Conservation (phyloP, 257 asterid genomes). For the Buddleja alternifolia region DNA sequence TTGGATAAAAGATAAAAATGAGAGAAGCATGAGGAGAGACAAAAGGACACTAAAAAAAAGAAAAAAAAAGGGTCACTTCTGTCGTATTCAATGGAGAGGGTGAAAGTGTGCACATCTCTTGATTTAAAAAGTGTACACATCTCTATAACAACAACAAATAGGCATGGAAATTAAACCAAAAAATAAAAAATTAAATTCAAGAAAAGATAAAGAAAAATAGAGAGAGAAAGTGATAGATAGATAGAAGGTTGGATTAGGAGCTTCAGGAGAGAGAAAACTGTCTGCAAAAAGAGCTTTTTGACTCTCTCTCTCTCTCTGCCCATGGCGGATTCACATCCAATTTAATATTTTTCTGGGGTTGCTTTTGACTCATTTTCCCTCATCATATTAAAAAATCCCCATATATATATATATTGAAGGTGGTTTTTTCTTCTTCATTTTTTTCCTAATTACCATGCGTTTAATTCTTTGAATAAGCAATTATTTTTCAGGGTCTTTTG, state of each 20-base stretch:
- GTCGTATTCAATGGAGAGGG: not conserved
- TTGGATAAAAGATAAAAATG: not conserved
- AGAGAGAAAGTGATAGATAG: constrained; percentile 19
- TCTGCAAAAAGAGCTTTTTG: constrained; percentile 44
- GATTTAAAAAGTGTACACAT: too few relatives aligned
- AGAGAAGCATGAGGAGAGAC: not conserved
- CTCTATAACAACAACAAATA: constrained; percentile 18
- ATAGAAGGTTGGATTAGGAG: constrained; percentile 10
- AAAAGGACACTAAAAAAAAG: not conserved
- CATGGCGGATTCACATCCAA: constrained; percentile 44
- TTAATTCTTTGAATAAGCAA: constrained; percentile 2
- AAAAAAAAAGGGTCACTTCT: not conserved
- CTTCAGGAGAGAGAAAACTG: constrained; percentile 38
- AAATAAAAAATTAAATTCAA: constrained; percentile 18
- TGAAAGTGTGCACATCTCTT: too few relatives aligned
- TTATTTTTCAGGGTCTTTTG: not conserved
- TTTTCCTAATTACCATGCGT: not conserved
- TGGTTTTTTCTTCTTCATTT: not conserved
- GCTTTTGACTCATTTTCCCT: constrained; percentile 9
- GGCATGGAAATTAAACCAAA: constrained; percentile 5
- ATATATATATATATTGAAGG: constrained; percentile 18
- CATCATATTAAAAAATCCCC: constrained; percentile 4
- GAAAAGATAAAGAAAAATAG: constrained; percentile 7
- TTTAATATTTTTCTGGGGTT: not conserved
- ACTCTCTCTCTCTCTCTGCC: constrained; percentile 43